Conservation (phyloP, 176 grass and related monocot species). For the Triticum monococcum region DNA sequence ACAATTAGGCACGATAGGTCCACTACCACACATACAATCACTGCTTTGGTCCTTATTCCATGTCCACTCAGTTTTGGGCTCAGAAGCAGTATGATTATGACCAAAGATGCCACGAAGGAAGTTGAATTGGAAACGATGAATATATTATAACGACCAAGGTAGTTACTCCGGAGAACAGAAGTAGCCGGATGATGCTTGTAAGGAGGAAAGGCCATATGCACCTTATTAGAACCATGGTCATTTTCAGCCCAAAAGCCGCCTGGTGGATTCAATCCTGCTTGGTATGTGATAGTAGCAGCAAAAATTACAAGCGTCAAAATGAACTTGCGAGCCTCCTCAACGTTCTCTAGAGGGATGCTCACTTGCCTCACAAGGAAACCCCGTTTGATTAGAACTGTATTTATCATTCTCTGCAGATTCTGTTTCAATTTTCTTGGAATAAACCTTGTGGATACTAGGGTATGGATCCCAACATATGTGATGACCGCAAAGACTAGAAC, state of each 20-base stretch:
- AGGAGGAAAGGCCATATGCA: background rate
- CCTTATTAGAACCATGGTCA: background rate
- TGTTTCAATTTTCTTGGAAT: conserved; percentile 15
- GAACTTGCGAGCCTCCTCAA: conserved; percentile 45
- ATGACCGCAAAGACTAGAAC: conserved; percentile 40
- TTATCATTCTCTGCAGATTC: accelerated
- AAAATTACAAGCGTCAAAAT: conserved; percentile 44
- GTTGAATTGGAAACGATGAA: conserved; percentile 41
- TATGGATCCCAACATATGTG: conserved; percentile 33
- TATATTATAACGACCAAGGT: conserved; percentile 1
- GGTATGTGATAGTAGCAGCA: conserved; percentile 46
- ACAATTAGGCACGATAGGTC: conserved; percentile 24
- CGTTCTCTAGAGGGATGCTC: background rate
- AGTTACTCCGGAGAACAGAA: conserved; percentile 23
- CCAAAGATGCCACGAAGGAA: conserved; percentile 53
- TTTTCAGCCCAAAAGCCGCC: conserved; percentile 58
- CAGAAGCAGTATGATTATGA: conserved; percentile 47
- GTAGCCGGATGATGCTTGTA: conserved; percentile 21
- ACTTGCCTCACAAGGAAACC: background rate
- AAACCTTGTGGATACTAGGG: conserved; percentile 22
- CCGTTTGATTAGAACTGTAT: background rate
- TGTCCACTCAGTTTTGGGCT: conserved; percentile 38
- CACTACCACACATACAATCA: conserved; percentile 28
- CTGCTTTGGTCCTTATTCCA: conserved; percentile 39
- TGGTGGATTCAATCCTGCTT: conserved; percentile 44